Evolutionary conservation across 768 basidiomycete species (phyloP), one percentile per base, ranked within the genome.

Genomic region (Psilocybe sp.): DNA sequence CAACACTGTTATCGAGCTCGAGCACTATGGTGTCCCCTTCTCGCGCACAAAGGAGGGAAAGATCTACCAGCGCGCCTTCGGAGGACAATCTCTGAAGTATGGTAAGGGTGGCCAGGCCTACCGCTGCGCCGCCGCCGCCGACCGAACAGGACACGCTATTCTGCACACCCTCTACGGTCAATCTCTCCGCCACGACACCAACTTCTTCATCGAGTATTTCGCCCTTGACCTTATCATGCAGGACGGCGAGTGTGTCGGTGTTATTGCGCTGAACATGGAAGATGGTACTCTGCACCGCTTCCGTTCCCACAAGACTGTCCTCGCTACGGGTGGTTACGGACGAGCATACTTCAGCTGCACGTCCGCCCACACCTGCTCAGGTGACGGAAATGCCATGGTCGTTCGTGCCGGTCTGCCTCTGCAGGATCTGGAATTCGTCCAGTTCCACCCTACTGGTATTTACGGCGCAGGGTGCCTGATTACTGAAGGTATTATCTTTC

Each of bases 141-240:
- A 99, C 69, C 91, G 97, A 68, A 99, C 97, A 6, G 97, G 97
- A 20, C 97, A 99, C 64, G 97, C 97, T 16, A 84, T 99, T 64
- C 84, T 99, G 39, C 97, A 99, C 78, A 98, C 96, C 8, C 90
- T 99, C 49, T 99, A 99, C 63, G 97, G 97, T 59, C 97, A 99
- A 76, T 98, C 96, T 51, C 84, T 99, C 53, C 88, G 93, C 51
- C 97, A 99, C 78, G 87, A 98, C 78, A 98, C 97, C 68, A 96
- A 98, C 73, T 99, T 98, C 74, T 99, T 99, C 78, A 98, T 99
- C 69, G 97, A 99, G 69, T 99, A 96, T 72, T 98, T 99, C 68
- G 97, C 96, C n/a, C 82, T 96, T 50, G 97, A 99, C 68, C 76
- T 99, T 52, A 92, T 99, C 68, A 99, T 99, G 97, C 79, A 98